Evolutionary conservation across 345 rosid genomes (phyloP), one percentile per base, ranked within the genome.

Genomic region (Camelina sativa): DNA sequence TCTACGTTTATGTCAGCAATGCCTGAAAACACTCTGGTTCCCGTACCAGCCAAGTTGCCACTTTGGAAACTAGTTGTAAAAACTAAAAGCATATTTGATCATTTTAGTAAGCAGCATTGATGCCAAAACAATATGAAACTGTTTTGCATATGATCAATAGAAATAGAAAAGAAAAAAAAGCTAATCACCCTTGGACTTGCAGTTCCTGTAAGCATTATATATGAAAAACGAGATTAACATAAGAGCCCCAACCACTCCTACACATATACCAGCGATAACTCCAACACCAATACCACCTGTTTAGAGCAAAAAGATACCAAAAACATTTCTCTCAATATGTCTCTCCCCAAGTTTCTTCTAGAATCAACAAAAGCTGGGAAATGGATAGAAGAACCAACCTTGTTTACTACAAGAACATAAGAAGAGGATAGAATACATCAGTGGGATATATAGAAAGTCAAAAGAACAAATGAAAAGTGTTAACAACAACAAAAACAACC

Each of bases 1-100:
- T 86, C 94, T 64, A 95, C 94, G 16, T 90, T 88, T 69, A 95
- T 86, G 46, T 88, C 94, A 1, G 88, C 68, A 56, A 84, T 61
- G 55, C 80, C 84, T 44, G 86, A 79, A 66, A 87, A 41, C 16
- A 73, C 73, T 52, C 85, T 83, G 1, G 75, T 30, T 52, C 84
- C 83, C 1, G 75, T 30, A 8, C 80, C 54, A 69, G 19, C 59
- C 65, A 76, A 69, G 43, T 37, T n/a, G 1, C 65, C 58, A 73
- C 85, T 84, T 34, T 81, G 64, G 6, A 65, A 57, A 52, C 75
- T 62, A 60, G 72, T 57, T 65, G 57, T 67, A 48, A 69, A 69
- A 79, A 25, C 88, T 78, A 73, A 12, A 41, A 43, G 56, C 47
- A 71, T 30, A 75, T 63, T 60, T 22, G 40, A 20, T 50, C 8